Conservation (phyloP, 192 early-diverging fungal genomes). For the Linnemannia exigua region DNA sequence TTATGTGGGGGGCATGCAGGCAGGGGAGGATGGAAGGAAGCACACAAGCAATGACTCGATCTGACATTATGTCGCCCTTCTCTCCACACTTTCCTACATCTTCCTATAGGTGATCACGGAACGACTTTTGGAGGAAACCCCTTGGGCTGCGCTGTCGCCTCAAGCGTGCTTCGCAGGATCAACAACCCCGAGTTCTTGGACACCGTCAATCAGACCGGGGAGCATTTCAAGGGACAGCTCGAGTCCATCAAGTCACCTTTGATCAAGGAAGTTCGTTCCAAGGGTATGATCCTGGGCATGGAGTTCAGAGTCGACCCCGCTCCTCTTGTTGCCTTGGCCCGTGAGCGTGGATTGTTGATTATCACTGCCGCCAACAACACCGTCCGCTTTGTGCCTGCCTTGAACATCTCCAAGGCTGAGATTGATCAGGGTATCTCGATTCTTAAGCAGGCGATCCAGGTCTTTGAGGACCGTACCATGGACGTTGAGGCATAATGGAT, state of each 20-base stretch:
- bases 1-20: not conserved
- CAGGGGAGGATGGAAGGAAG: not conserved
- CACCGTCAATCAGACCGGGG: slow-evolving; percentile 75
- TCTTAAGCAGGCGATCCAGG: slow-evolving; percentile 74
- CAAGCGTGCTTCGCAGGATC: slow-evolving; percentile 80
- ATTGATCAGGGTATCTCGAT: slow-evolving; percentile 81
- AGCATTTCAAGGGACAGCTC: slow-evolving; percentile 70
- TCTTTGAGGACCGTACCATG: slow-evolving; percentile 48
- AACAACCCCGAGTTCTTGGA: slow-evolving; percentile 78
- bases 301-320: slow-evolving; percentile 80
- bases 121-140: slow-evolving; percentile 99
- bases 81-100: not conserved
- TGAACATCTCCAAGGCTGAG: slow-evolving; percentile 85
- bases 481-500: slow-evolving; percentile 30
- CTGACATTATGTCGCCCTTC: not conserved
- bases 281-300: slow-evolving; percentile 90
- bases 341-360: slow-evolving; percentile 89
- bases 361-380: slow-evolving; percentile 91
- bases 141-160: slow-evolving; percentile 88
- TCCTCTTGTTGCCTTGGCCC: slow-evolving; percentile 78
- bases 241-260: slow-evolving; percentile 63
- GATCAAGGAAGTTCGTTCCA: slow-evolving; percentile 85
- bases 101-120: slow-evolving; percentile 88
- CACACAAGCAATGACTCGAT: slow-evolving; percentile 3
- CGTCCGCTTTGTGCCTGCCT: slow-evolving; percentile 92